A percentile compares a stretch with the other conserved stretches of the same genome.
Conservation (phyloP, 176 grass and related monocot genomes). For the Oryza longistaminata region DNA sequence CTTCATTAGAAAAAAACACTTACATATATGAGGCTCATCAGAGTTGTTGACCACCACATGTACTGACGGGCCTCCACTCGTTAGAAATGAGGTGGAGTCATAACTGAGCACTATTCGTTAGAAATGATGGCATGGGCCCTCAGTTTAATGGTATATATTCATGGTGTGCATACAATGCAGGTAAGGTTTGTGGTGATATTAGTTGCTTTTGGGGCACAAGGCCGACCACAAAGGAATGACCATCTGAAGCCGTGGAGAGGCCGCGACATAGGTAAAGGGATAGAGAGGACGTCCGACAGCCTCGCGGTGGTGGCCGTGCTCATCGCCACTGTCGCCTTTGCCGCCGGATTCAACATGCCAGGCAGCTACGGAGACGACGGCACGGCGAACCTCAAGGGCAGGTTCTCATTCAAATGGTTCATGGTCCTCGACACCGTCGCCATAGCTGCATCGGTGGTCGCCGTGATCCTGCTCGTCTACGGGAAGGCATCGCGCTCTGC, state of each 20-base stretch:
- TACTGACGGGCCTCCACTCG: too few species aligned
- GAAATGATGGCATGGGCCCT: too few species aligned
- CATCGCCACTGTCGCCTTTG: not conserved
- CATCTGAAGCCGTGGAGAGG: not conserved
- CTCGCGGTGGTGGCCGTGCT: slow-evolving; percentile 21
- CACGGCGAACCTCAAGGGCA: not conserved
- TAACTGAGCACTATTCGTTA: too few species aligned
- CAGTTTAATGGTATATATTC: too few species aligned
- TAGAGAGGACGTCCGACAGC: not conserved
- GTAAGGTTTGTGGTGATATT: not conserved
- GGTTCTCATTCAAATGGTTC: not conserved
- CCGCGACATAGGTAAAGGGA: not conserved
- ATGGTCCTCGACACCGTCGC: not conserved
- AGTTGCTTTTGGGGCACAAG: not conserved
- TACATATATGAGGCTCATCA: too few species aligned
- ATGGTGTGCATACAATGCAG: not conserved
- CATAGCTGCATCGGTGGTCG: not conserved
- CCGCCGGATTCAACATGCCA: slow-evolving; percentile 15
- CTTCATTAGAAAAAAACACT: too few species aligned
- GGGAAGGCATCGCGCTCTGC: slow-evolving; percentile 2
- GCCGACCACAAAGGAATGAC: slow-evolving; percentile 4
- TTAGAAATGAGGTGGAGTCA: too few species aligned
- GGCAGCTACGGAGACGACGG: not conserved
- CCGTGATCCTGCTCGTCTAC: not conserved
- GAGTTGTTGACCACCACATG: too few species aligned